Base-by-base conservation (phyloP, 2,329 filamentous ascomycete species). In the Byssothecium circinans region DNA sequence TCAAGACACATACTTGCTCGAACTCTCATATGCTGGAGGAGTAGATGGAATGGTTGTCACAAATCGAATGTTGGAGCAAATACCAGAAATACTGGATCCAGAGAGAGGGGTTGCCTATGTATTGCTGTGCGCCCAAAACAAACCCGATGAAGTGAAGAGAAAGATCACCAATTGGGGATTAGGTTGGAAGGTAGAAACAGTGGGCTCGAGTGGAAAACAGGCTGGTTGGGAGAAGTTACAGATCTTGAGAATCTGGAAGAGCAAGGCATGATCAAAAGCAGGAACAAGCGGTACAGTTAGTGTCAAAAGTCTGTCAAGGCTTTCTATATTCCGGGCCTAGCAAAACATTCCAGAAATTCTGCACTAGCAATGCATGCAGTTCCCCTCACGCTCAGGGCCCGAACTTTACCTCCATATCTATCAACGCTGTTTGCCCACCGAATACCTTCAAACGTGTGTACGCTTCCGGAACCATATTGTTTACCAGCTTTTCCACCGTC, bases 191-290 rank as follows among this genome's bases (percentile, higher is more conserved):
- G 89, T 83, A 8, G 84, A 91, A 68, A 89, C 82, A 15, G 91
- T 95, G 4, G 87, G 88, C 6, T 81, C 79, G 44, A 96, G 90
- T 70, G 92, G 92, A 40, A 90, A 86, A 76, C 84, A 87, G 70
- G 92, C 88, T 23, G 94, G 94, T 0, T 96, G 92, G 91, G 94
- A 99, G 76, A 95, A 88, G 74, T 76, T 99, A 70, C 86, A 91
- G 65, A 87, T 99, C 61, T 76, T 97, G 59, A 83, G 91, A 67
- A 88, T 96, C 67, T 95, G 89, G 88, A 82, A 83, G 44, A 50
- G 43, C 18, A 37, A 12, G 27, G 41, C 30, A 7, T 54, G 49
- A 58, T 30, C 30, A 8, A 32, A 32, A 8, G 23, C 23, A 40
- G 3, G 7, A 15, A 18, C 23, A 40, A 25, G 23, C 8, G 10